Evolutionary conservation across 495 filamentous ascomycete genomes (phyloP).

Genomic region (Oleoguttula mirabilis): DNA sequence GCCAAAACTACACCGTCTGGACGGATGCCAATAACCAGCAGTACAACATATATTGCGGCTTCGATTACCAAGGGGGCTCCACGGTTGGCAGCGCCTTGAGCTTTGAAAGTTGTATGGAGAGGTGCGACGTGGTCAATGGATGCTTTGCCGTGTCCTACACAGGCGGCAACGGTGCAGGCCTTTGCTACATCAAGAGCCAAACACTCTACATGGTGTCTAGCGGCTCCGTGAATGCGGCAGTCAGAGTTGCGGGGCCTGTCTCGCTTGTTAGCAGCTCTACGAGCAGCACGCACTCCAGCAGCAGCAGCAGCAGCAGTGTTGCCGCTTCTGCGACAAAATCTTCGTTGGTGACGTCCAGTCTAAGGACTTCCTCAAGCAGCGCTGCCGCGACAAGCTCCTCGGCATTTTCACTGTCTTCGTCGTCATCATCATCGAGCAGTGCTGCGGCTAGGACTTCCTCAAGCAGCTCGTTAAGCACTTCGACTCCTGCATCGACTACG

Average conservation of each 20-base stretch:
- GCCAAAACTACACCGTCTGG: background rate
- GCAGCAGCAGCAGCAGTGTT: too few relatives aligned
- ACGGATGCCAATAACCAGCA: slow-evolving; percentile 1
- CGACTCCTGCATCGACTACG: too few relatives aligned
- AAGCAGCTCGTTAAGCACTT: too few relatives aligned
- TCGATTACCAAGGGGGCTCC: slow-evolving; percentile 4
- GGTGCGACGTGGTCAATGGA: background rate
- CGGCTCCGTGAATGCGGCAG: background rate
- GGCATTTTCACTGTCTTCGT: too few relatives aligned
- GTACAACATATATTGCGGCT: slow-evolving; percentile 2
- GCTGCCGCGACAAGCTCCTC: background rate
- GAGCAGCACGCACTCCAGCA: too few relatives aligned
- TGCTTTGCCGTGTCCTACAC: slow-evolving; percentile 5
- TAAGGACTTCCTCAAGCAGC: background rate
- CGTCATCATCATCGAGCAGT: too few relatives aligned
- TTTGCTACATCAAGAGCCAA: slow-evolving; percentile 8
- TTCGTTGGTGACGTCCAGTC: background rate
- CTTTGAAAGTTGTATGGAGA: slow-evolving; percentile 4
- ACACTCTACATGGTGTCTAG: background rate
- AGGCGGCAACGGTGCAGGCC: slow-evolving; percentile 6
- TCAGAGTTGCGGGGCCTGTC: background rate
- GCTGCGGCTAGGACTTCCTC: too few relatives aligned
- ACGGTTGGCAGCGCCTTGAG: background rate
- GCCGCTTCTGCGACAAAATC: too few relatives aligned
- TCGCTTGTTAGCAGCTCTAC: background rate